Base-by-base conservation (phyloP, 768 basidiomycete genomes). In the Ramaria sp. region DNA sequence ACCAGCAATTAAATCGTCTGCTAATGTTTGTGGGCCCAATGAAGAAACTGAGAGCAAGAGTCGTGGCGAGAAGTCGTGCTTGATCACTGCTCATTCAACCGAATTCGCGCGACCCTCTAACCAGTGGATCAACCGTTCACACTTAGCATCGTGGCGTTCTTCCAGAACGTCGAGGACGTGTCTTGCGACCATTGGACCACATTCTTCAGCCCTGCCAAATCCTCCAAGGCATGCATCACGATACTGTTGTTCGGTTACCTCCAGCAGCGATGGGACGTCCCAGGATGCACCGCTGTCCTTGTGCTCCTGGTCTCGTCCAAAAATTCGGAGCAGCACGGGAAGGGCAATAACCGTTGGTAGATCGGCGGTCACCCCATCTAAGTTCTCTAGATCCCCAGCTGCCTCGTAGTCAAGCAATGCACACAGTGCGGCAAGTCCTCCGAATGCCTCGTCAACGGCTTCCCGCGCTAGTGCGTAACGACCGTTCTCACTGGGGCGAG, bases 401-500 rank as follows among this genome's bases (percentile, higher is more conserved):
- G 63, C 63, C 17, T 53, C 48, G 20, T 65, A 58, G 19, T 84
- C 83, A 13, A 89, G 71, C 27, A 89, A 20, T 10, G 74, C 70
- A 15, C 72, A 71, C 17, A 91, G 68, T 20, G 80, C 76, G 61
- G 74, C 70, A 27, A 91, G 70, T 15, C 81, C 84, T 54, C 77
- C 78, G 62, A 85, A 82, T 1, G 86, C 89, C 63, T 90, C 88
- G 54, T 86, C 83, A 10, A 91, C 87, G 5, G 86, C 89, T 66
- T 91, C 88, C 41, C 77, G 75, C n/a, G 89, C 88, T 9, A 87
- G 67, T 24, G 47, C 60, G 20, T 49, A 49, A 52, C 71, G 72
- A 10, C 78, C 76, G 10, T 70, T 65, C 59, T 73, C 73, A 31
- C 73, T 77, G 33, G 89, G 88, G 9, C 80, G 77, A 20, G 88